A percentile compares a stretch with the other conserved stretches of the same genome.
Evolutionary conservation across 2,329 filamentous ascomycete genomes (phyloP).

Genomic region (Cladosporium velox): DNA sequence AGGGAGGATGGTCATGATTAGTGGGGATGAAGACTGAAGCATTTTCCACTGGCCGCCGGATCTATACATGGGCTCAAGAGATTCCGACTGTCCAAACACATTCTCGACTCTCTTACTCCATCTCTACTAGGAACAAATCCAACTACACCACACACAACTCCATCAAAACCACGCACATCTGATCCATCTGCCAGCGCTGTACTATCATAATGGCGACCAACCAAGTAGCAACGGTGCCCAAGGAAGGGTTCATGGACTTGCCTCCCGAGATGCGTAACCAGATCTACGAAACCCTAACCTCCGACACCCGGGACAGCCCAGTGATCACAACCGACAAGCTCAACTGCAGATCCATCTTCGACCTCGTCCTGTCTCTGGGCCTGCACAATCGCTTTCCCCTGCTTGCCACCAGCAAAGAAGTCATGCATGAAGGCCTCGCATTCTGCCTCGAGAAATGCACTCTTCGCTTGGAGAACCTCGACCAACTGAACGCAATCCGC

Average conservation of each 20-base stretch:
- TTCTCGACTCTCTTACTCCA: not conserved
- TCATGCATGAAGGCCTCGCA: not conserved
- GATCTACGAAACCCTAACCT: not conserved
- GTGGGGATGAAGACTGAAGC: not conserved
- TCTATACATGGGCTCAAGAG: not conserved
- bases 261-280: conserved; percentile 2
- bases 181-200: not conserved
- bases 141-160: not conserved
- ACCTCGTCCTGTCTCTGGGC: not conserved
- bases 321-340: not conserved
- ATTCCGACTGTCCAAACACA: not conserved
- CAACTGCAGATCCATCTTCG: not conserved
- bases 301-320: not conserved
- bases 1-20: not conserved
- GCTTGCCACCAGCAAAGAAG: not conserved
- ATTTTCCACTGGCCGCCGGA: not conserved
- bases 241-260: not conserved
- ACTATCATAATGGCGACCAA: not conserved
- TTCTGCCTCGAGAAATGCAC: not conserved
- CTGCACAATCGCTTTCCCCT: not conserved
- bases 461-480: not conserved
- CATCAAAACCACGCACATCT: not conserved
- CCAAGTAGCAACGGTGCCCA: not conserved
- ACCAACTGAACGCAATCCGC: not conserved
- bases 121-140: not conserved